A percentile compares a stretch with the other conserved stretches of the same genome.
Evolutionary conservation across 2,329 filamentous ascomycete genomes (phyloP).

Genomic region (Paracamarosporium sp.): DNA sequence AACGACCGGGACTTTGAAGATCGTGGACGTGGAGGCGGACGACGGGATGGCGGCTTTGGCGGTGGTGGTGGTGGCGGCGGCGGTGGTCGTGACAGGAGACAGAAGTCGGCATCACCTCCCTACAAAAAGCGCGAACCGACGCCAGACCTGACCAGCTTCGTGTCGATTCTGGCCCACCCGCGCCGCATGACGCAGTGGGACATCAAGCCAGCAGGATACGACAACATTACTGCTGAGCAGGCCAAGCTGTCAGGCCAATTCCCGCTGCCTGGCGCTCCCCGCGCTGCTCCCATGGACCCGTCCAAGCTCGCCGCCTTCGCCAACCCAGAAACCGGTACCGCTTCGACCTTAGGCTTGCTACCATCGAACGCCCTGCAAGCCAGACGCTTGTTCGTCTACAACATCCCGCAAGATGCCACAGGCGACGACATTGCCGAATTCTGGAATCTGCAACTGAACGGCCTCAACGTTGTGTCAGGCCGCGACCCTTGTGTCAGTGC

Average conservation of each 20-base stretch:
- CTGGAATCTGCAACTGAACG: slow-evolving; percentile 96
- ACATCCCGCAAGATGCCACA: slow-evolving; percentile 74
- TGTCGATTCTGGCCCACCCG: slow-evolving; percentile 84
- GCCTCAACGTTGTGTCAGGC: slow-evolving; percentile 87
- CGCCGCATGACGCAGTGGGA: slow-evolving; percentile 98
- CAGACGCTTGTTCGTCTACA: slow-evolving; percentile 88
- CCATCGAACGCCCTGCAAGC: slow-evolving; percentile 92
- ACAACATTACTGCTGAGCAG: slow-evolving; percentile 97
- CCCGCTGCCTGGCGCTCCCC: slow-evolving; percentile 90
- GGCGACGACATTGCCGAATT: slow-evolving; percentile 81
- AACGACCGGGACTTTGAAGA: slow-evolving; percentile 60
- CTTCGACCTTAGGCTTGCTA: slow-evolving; percentile 80
- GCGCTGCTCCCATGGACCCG: slow-evolving; percentile 94
- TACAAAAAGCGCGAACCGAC: slow-evolving; percentile 94
- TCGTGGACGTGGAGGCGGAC: slow-evolving; percentile 51
- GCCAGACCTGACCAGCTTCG: slow-evolving; percentile 86
- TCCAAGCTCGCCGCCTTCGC: slow-evolving; percentile 94
- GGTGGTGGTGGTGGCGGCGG: slow-evolving; percentile 32
- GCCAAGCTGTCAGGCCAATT: slow-evolving; percentile 99
- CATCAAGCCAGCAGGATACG: slow-evolving; percentile 97
- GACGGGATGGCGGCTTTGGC: slow-evolving; percentile 32
- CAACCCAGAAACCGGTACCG: slow-evolving; percentile 79
- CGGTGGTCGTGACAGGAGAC: slow-evolving; percentile 62
- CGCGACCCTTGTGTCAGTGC: slow-evolving; percentile 85
- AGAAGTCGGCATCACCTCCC: slow-evolving; percentile 76